Evolutionary conservation across 169 alveolate species (phyloP).

Genomic region (Haemoproteus tartakovskyi): DNA sequence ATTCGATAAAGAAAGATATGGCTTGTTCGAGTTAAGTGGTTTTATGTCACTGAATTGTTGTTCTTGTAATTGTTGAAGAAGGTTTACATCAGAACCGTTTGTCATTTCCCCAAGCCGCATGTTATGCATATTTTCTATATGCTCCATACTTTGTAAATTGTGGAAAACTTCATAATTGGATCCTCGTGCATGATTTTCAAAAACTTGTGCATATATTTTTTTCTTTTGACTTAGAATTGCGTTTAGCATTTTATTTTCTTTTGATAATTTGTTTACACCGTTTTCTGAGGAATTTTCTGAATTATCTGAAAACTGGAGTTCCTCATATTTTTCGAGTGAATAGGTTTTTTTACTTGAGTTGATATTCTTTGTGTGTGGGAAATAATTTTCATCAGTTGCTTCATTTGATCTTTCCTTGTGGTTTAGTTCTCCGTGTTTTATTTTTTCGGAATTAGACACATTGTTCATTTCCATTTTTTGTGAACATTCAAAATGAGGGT

Average conservation of each 20-base stretch:
- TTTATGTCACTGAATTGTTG: too few relatives aligned
- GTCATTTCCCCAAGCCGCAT: too few relatives aligned
- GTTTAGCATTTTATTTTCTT: constrained; percentile 15
- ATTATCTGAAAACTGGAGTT: constrained; percentile 26
- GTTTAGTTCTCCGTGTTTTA: not conserved
- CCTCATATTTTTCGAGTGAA: constrained; percentile 11
- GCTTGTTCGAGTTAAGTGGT: too few relatives aligned
- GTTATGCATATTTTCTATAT: not conserved
- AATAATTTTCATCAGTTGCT: not conserved
- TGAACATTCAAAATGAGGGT: not conserved
- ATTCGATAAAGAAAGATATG: too few relatives aligned
- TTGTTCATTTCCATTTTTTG: not conserved
- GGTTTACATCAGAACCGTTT: too few relatives aligned
- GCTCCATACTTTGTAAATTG: not conserved
- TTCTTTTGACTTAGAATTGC: constrained; percentile 18
- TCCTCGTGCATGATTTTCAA: not conserved
- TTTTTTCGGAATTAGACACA: not conserved
- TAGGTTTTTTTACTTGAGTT: not conserved
- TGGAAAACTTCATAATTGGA: too few relatives aligned
- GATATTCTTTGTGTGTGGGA: too few relatives aligned
- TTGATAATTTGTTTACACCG: not conserved
- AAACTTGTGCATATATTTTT: constrained; percentile 2
- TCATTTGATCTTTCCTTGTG: not conserved
- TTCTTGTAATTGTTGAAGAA: too few relatives aligned
- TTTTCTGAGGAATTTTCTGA: constrained; percentile 17